Evolutionary conservation across 768 basidiomycete species (phyloP).

Genomic region (Kwoniella mangroviensis): DNA sequence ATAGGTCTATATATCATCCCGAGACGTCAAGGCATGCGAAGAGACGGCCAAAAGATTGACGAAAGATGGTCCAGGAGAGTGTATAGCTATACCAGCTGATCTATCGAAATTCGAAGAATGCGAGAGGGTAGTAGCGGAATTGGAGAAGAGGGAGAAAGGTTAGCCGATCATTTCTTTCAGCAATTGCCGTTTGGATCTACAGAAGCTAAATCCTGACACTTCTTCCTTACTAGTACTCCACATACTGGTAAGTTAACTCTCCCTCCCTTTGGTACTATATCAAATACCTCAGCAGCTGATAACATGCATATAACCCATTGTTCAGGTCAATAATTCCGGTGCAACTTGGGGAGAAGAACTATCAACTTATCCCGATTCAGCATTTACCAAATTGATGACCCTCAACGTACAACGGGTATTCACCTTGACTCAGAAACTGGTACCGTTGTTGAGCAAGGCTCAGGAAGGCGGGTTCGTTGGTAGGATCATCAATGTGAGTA

Average conservation of each 20-base stretch:
- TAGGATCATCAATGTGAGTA: slow-evolving; percentile 66
- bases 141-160: slow-evolving; percentile 64
- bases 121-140: slow-evolving; percentile 63
- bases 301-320: neutral
- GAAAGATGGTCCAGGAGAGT: slow-evolving; percentile 64
- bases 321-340: slow-evolving; percentile 68
- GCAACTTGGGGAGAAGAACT: slow-evolving; percentile 57
- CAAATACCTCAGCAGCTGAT: neutral
- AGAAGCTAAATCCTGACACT: neutral
- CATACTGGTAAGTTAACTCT: slow-evolving; percentile 31
- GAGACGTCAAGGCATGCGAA: slow-evolving; percentile 64
- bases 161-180: slow-evolving; percentile 11
- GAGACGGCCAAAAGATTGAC: slow-evolving; percentile 65
- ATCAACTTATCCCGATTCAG: slow-evolving; percentile 61
- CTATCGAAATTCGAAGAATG: slow-evolving; percentile 65
- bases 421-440: slow-evolving; percentile 67
- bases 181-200: neutral
- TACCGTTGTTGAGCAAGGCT: slow-evolving; percentile 65
- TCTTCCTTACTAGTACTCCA: slow-evolving; percentile 58
- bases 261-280: neutral
- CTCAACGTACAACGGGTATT: slow-evolving; percentile 71
- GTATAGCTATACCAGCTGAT: slow-evolving; percentile 65
- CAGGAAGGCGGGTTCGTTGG: slow-evolving; percentile 58
- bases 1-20: slow-evolving; percentile 68
- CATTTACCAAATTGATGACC: slow-evolving; percentile 68